Percentiles rank a stretch among this genome's conserved stretches.
Conservation (phyloP, 129 eudicot genomes). For the Mikania micrantha region DNA sequence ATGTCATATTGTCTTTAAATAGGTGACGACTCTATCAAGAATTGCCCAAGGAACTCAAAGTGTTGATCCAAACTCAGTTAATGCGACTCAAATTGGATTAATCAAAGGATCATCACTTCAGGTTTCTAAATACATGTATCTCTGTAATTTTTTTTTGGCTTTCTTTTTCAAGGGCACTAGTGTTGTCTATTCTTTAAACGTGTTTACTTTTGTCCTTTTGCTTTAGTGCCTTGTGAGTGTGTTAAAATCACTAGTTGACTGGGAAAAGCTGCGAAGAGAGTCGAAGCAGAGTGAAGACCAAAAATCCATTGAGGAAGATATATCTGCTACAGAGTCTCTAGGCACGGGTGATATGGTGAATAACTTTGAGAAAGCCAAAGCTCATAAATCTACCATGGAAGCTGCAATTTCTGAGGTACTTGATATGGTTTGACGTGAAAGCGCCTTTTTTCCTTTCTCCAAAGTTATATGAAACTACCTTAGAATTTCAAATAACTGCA, state of each 20-base stretch:
- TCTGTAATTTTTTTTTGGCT: background rate
- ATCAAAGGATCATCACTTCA: slow-evolving; percentile 86
- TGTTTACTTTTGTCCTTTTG: slow-evolving; percentile 5
- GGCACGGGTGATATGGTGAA: slow-evolving; percentile 39
- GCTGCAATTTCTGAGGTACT: slow-evolving; percentile 86
- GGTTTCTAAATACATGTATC: slow-evolving; percentile 36
- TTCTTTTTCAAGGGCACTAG: background rate
- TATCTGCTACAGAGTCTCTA: slow-evolving; percentile 37
- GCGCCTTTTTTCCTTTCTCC: background rate
- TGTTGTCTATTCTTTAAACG: background rate
- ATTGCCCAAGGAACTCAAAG: slow-evolving; percentile 94
- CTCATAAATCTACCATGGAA: slow-evolving; percentile 92
- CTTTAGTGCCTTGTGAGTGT: slow-evolving; percentile 87
- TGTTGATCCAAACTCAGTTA: slow-evolving; percentile 81
- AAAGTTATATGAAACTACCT: background rate
- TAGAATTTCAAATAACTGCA: background rate
- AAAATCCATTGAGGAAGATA: slow-evolving; percentile 37
- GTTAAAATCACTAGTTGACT: slow-evolving; percentile 78
- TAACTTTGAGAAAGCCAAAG: slow-evolving; percentile 93
- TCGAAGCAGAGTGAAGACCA: slow-evolving; percentile 46
- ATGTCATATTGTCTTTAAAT: slow-evolving; percentile 18
- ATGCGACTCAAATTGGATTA: slow-evolving; percentile 64
- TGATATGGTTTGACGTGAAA: background rate
- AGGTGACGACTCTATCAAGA: slow-evolving; percentile 81
- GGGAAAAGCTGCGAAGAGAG: slow-evolving; percentile 80